Percentiles rank a stretch among this genome's conserved stretches.
These are phyloP conservation scores for Macrolepiota dolichaula DNA, from an alignment of 768 basidiomycete genomes.

Conservation along the genomic window DNA sequence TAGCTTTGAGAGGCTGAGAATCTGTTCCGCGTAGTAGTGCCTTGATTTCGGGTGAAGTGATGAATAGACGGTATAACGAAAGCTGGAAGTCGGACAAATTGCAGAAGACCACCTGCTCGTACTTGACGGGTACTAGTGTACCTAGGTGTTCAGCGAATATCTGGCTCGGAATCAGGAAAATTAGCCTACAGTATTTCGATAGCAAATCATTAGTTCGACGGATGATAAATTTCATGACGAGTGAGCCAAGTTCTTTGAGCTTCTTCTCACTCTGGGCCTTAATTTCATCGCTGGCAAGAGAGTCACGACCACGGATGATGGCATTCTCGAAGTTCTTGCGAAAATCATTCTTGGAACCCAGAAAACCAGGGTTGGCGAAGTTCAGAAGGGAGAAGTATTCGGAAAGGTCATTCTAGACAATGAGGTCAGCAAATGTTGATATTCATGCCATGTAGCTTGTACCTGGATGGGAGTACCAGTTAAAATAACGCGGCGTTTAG, in stretches of 20 bases:
- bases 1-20: conserved; percentile 94
- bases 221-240: conserved; percentile 93
- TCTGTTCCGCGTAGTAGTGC: conserved; percentile 82
- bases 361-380: conserved; percentile 89
- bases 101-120: conserved; percentile 97
- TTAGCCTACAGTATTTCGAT: conserved; percentile 84
- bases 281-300: conserved; percentile 73
- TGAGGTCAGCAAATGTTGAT: neutral
- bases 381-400: conserved; percentile 93
- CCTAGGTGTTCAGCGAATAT: conserved; percentile 12
- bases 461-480: conserved; percentile 94
- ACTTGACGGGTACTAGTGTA: conserved; percentile 89
- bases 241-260: conserved; percentile 82
- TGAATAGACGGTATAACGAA: conserved; percentile 84
- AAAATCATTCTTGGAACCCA: conserved; percentile 87
- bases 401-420: conserved; percentile 77
- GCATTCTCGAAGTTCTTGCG: conserved; percentile 92
- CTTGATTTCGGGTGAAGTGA: conserved; percentile 90
- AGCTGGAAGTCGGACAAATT: conserved; percentile 80
- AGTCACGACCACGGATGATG: conserved; percentile 88
- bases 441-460: neutral
- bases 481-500: conserved; percentile 87
- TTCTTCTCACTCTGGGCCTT: conserved; percentile 87
- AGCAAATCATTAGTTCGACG: conserved; percentile 90
- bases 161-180: neutral